Percentiles rank a stretch among this genome's conserved stretches.
Evolutionary conservation across 805 yeast genomes (phyloP).

Genomic region (Starmera dryadoides): DNA sequence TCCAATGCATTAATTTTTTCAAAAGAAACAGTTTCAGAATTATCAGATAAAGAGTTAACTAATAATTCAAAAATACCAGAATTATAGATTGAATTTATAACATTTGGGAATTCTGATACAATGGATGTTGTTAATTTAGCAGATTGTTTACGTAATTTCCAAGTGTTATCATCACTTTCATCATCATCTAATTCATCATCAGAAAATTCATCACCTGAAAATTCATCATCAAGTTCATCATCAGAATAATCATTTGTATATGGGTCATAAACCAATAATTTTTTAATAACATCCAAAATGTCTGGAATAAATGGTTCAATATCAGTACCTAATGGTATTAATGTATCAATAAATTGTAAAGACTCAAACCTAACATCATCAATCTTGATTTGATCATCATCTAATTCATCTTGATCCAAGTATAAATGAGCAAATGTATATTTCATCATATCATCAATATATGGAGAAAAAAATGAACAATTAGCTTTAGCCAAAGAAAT

Average conservation of each 20-base stretch:
- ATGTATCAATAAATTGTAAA: constrained; percentile 28
- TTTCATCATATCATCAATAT: constrained; percentile 13
- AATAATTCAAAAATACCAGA: constrained; percentile 23
- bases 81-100: constrained; percentile 27
- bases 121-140: constrained; percentile 33
- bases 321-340: constrained; percentile 33
- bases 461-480: constrained; percentile 15
- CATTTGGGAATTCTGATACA: constrained; percentile 29
- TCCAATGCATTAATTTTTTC: constrained; percentile 41
- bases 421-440: constrained; percentile 18
- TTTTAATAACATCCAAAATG: constrained; percentile 21
- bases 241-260: constrained; percentile 27
- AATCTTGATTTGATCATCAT: constrained; percentile 33
- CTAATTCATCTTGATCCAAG: constrained; percentile 21
- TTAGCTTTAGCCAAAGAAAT: constrained; percentile 22
- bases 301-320: constrained; percentile 20
- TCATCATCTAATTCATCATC: constrained; percentile 42
- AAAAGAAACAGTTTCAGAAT: constrained; percentile 41
- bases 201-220: constrained; percentile 25
- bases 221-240: constrained; percentile 25
- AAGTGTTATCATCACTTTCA: constrained; percentile 43
- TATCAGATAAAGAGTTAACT: constrained; percentile 31
- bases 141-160: constrained; percentile 56
- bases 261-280: constrained; percentile 39
- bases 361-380: constrained; percentile 48